Evolutionary conservation across 148 eudicot species (phyloP).

Genomic region (Camellia japonica): DNA sequence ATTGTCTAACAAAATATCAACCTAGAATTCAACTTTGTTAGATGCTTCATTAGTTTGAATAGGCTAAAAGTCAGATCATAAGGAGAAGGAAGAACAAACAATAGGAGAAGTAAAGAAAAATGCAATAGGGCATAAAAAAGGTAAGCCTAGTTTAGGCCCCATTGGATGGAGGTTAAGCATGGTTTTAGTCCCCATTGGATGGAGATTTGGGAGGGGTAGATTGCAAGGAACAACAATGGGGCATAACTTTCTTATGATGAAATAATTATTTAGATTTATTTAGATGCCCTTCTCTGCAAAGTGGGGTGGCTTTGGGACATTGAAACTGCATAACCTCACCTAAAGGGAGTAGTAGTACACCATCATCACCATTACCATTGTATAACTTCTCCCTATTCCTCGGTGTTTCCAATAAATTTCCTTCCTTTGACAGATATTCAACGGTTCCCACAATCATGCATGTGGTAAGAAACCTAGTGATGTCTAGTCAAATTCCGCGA

Average conservation of each 20-base stretch:
- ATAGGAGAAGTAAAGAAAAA: background rate
- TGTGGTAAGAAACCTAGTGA: background rate
- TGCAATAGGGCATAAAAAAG: background rate
- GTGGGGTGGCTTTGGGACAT: background rate
- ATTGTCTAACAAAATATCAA: conserved; percentile 73
- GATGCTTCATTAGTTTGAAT: background rate
- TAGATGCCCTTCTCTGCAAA: background rate
- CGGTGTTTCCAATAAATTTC: background rate
- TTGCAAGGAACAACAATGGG: background rate
- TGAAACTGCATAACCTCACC: background rate
- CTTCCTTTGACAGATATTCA: conserved; percentile 16
- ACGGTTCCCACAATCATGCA: background rate
- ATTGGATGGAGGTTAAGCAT: too few relatives aligned
- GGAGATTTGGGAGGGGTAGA: too few relatives aligned
- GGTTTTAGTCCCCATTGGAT: too few relatives aligned
- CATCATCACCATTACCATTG: background rate
- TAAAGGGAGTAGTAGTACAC: background rate
- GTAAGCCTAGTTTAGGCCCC: too few relatives aligned
- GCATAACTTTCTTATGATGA: background rate
- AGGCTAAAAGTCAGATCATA: background rate
- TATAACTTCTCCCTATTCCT: background rate
- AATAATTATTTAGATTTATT: background rate
- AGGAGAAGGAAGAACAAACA: background rate
- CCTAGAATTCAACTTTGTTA: conserved; percentile 42
- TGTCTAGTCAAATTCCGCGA: background rate